These are phyloP conservation scores for Mycena epipterygia DNA, from an alignment of 768 basidiomycete genomes.

Conservation along the genomic window DNA sequence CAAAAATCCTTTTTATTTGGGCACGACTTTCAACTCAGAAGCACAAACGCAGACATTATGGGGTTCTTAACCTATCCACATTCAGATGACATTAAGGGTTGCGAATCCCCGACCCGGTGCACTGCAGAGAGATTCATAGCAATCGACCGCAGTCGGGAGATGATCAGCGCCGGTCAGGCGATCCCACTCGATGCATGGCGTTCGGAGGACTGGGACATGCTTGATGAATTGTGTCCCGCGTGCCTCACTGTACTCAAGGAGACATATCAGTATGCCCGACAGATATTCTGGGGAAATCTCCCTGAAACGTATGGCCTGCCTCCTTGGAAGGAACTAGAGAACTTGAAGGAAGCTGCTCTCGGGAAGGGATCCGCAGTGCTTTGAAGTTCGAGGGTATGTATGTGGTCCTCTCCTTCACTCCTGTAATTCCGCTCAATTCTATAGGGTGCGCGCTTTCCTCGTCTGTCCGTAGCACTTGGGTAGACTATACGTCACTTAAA, in stretches of 20 bases:
- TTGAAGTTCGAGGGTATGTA: not conserved
- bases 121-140: not conserved
- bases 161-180: not conserved
- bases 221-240: not conserved
- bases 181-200: not conserved
- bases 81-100: not conserved
- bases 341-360: conserved; percentile 1
- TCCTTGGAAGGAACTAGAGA: conserved; percentile 8
- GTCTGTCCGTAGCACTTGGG: no score
- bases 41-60: not conserved
- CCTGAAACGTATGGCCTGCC: conserved; percentile 19
- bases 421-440: no score
- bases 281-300: conserved; percentile 15
- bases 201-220: not conserved
- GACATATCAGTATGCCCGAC: not conserved
- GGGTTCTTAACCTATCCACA: not conserved
- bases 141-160: not conserved
- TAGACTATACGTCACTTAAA: no score
- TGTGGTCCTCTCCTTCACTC: no score
- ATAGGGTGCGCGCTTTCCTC: no score
- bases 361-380: not conserved
- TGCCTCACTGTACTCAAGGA: not conserved
- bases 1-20: not conserved
- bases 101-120: not conserved
- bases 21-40: not conserved